Evolutionary conservation across 345 rosid genomes (phyloP), one percentile per base, ranked within the genome.

Genomic region (Erysimum cheiranthoides): DNA sequence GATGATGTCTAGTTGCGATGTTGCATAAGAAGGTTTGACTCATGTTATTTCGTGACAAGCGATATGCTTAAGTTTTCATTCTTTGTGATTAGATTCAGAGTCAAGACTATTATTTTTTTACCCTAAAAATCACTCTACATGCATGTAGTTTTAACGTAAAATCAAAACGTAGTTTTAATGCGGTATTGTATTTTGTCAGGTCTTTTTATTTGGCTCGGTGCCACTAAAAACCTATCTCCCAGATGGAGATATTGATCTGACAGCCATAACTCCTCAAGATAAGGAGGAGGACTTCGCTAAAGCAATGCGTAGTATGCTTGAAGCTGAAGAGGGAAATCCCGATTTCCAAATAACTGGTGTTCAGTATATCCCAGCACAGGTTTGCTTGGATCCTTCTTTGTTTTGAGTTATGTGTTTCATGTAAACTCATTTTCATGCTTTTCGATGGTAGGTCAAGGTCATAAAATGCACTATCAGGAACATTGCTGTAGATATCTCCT

Each of bases 171-270:
- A 21, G 25, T 21, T 21, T 32, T 43, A 61, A 18, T 25, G 18
- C 3, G 21, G 27, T 5, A 10, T 54, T 71, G 72, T 71, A 36
- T 77, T 42, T 42, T 65, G 60, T 39, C 82, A 93, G 98, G 90
- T 89, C 35, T 86, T 86, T 75, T 61, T 82, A 16, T 88, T 85
- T 83, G 96, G 96, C 43, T 90, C 96, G 0, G 90, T 93, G 73
- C 97, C 97, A 17, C 51, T 93, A 46, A 91, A 87, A 84, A 86
- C 96, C 14, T 93, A 88, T 80, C 92, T 93, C 59, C 97, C 98
- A 9, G 98, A 93, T 82, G 98, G 98, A 61, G 98, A 93, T 84
- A 86, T 93, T 52, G 98, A 93, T 84, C 77, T 93, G 84, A 93
- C 97, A 21, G 85, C 81, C 32, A 57, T 90, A 31, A 73, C 89